Conservation (phyloP, 768 basidiomycete species). For the Boletus sp. region DNA sequence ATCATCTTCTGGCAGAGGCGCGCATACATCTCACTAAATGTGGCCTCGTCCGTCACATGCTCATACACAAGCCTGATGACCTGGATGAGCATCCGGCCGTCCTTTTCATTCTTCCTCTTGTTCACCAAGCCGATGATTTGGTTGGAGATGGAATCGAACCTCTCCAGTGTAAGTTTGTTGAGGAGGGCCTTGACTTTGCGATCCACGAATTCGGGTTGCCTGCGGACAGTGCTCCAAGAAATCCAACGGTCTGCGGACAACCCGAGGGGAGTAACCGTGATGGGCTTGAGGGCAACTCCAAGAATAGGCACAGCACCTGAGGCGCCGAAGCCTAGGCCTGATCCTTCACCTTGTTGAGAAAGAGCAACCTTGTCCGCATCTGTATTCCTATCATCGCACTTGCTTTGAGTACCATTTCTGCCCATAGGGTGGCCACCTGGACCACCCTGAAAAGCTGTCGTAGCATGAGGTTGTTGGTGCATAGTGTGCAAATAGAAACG, state of each 20-base stretch:
- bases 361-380: slow-evolving; percentile 47
- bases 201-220: no score
- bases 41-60: slow-evolving; percentile 95
- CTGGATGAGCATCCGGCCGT: slow-evolving; percentile 91
- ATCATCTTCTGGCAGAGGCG: slow-evolving; percentile 93
- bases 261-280: slow-evolving; percentile 79
- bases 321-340: slow-evolving; percentile 30
- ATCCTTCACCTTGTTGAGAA: slow-evolving; percentile 38
- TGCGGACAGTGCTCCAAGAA: slow-evolving; percentile 43
- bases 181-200: slow-evolving; percentile 89
- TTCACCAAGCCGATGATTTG: no score
- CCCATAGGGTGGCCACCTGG: slow-evolving; percentile 48
- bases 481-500: no score
- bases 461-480: no score
- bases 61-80: slow-evolving; percentile 97
- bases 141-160: slow-evolving; percentile 92
- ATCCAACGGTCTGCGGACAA: slow-evolving; percentile 82
- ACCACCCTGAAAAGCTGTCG: slow-evolving; percentile 64
- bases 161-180: slow-evolving; percentile 96
- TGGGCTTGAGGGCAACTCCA: slow-evolving; percentile 49
- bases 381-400: slow-evolving; percentile 74
- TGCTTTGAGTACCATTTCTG: slow-evolving; percentile 68
- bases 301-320: slow-evolving; percentile 30
- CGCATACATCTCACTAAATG: slow-evolving; percentile 98
- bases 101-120: slow-evolving; percentile 88